Conservation (phyloP, 2,329 filamentous ascomycete species). For the Sporothrix protearum region DNA sequence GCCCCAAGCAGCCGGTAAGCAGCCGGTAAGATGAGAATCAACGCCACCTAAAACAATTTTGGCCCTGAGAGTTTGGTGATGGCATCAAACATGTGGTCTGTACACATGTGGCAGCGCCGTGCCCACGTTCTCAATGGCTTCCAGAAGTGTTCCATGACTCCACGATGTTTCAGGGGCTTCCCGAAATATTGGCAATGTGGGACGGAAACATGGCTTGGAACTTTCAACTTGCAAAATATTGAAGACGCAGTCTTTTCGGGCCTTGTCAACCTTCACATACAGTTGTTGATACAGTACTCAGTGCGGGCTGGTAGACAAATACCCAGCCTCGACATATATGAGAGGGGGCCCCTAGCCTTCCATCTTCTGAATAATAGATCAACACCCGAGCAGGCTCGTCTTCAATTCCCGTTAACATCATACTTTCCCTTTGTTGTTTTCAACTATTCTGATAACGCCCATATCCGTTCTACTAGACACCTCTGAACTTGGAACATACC, state of each 20-base stretch:
- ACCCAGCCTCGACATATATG: neutral
- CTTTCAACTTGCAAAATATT: neutral
- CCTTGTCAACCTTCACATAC: too few species aligned
- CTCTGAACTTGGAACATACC: neutral
- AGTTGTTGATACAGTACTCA: neutral
- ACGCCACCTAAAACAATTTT: neutral
- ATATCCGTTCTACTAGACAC: neutral
- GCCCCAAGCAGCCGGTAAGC: neutral
- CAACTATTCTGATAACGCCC: neutral
- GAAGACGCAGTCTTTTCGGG: neutral
- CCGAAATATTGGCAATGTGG: neutral
- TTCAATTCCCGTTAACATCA: neutral
- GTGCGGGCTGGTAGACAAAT: neutral
- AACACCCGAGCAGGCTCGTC: neutral
- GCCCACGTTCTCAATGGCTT: neutral
- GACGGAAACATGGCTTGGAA: too few species aligned
- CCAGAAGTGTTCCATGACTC: conserved; percentile 13
- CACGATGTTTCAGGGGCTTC: conserved; percentile 3
- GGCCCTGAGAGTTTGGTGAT: too few species aligned
- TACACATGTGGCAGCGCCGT: neutral
- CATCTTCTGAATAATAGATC: too few species aligned
- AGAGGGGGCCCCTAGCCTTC: neutral
- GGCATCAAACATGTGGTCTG: neutral
- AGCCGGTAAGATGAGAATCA: neutral
- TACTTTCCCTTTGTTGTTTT: neutral